Percentiles rank a stretch among this genome's conserved stretches.
Evolutionary conservation across 352 stramenopile genomes (phyloP).

Genomic region (Pythium aristosporum): DNA sequence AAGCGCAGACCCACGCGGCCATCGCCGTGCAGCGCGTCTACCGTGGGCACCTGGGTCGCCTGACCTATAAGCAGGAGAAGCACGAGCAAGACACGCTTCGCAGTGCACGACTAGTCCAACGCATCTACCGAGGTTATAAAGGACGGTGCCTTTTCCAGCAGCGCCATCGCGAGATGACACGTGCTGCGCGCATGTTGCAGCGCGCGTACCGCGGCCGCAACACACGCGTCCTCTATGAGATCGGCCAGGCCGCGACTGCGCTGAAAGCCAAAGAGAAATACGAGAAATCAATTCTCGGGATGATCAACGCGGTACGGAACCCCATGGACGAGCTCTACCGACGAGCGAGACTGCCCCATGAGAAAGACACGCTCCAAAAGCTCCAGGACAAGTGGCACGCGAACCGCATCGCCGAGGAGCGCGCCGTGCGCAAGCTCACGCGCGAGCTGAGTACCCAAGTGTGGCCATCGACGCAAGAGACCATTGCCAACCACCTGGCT

Average conservation of each 20-base stretch:
- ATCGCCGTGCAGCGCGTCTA: conserved; percentile 45
- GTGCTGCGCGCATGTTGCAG: conserved; percentile 43
- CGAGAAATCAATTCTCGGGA: conserved; percentile 48
- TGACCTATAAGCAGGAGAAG: conserved; percentile 29
- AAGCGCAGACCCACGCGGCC: conserved; percentile 37
- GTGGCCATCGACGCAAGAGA: conserved; percentile 39
- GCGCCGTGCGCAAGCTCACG: conserved; percentile 48
- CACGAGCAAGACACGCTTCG: conserved; percentile 33
- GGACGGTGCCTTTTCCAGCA: conserved; percentile 32
- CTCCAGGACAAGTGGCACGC: conserved; percentile 51
- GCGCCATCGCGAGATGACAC: conserved; percentile 32
- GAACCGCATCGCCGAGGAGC: conserved; percentile 43
- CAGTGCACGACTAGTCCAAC: conserved; percentile 37
- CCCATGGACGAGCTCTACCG: conserved; percentile 67
- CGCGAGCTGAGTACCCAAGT: conserved; percentile 28
- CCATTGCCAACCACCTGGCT: conserved; percentile 41
- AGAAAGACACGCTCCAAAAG: conserved; percentile 41
- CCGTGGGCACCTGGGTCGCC: conserved; percentile 39
- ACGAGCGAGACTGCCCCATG: conserved; percentile 46
- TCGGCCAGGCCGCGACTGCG: conserved; percentile 45
- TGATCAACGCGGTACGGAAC: conserved; percentile 52
- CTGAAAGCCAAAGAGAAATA: conserved; percentile 61
- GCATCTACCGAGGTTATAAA: conserved; percentile 40
- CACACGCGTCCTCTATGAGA: conserved; percentile 50
- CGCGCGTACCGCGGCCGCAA: conserved; percentile 46